Conservation (phyloP, 2,329 filamentous ascomycete species). For the Byssothecium circinans region DNA sequence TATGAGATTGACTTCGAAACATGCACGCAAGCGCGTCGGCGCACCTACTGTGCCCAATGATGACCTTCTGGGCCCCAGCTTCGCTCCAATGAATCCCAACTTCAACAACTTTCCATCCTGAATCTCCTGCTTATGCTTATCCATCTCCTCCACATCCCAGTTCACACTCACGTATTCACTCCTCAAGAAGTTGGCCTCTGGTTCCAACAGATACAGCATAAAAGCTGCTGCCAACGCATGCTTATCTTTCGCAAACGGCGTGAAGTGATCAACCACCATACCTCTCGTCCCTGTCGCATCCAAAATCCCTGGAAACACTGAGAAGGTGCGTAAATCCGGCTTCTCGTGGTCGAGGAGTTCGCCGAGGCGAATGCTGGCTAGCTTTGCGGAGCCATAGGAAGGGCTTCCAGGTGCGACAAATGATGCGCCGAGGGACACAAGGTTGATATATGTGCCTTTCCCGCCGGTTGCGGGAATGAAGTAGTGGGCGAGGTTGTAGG, state of each 20-base stretch:
- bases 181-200: conserved; percentile 15
- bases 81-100: conserved; percentile 14
- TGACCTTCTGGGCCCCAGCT: conserved; percentile 15
- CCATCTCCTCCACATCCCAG: conserved; percentile 35
- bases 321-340: conserved; percentile 25
- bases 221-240: conserved; percentile 34
- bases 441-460: conserved; percentile 27
- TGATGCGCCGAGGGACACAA: conserved; percentile 22
- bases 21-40: neutral
- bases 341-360: conserved; percentile 23
- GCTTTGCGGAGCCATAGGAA: conserved; percentile 22
- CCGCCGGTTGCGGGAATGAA: conserved; percentile 23
- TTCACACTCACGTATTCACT: conserved; percentile 17
- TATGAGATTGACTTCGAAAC: too few relatives aligned
- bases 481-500: conserved; percentile 22
- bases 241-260: conserved; percentile 37
- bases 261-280: conserved; percentile 16
- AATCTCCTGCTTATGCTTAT: conserved; percentile 30
- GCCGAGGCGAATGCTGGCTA: conserved; percentile 25
- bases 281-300: conserved; percentile 18
- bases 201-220: conserved; percentile 20
- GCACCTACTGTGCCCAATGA: conserved; percentile 8
- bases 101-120: conserved; percentile 27
- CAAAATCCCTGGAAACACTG: conserved; percentile 29
- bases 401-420: conserved; percentile 21